A percentile compares a stretch with the other conserved stretches of the same genome.
Conservation (phyloP, 345 rosid species). For the Combretum micranthum region DNA sequence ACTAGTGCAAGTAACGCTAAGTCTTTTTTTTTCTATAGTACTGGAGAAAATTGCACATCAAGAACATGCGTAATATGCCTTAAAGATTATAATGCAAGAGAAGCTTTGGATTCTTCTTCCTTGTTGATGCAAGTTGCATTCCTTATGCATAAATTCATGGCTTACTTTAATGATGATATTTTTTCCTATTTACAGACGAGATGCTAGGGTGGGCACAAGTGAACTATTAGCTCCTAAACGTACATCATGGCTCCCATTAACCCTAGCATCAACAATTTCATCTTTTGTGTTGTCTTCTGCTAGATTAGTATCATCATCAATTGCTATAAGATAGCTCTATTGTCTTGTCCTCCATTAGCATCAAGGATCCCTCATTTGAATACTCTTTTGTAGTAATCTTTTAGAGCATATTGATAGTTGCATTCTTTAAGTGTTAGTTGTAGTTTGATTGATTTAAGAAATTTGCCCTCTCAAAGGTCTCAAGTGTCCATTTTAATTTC, state of each 20-base stretch:
- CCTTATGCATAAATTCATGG: conserved; percentile 87
- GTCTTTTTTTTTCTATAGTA: conserved; percentile 61
- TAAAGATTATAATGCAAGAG: conserved; percentile 85
- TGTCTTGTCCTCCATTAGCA: conserved; percentile 32
- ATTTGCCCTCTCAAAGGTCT: conserved; percentile 64
- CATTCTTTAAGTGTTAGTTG: conserved; percentile 50
- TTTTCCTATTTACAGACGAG: conserved; percentile 92
- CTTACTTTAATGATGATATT: conserved; percentile 91
- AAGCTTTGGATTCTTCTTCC: conserved; percentile 88
- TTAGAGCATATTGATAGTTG: conserved; percentile 41
- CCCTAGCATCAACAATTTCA: conserved; percentile 42
- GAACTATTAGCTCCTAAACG: conserved; percentile 79
- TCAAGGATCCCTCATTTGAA: conserved; percentile 44
- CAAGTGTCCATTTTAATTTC: conserved; percentile 53
- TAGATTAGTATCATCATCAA: conserved; percentile 56
- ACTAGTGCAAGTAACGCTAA: conserved; percentile 93
- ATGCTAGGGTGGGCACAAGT: conserved; percentile 75
- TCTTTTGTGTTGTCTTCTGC: conserved; percentile 52
- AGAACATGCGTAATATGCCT: conserved; percentile 85
- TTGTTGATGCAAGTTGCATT: conserved; percentile 88
- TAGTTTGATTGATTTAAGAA: conserved; percentile 64
- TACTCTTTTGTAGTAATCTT: conserved; percentile 51
- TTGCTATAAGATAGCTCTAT: conserved; percentile 54
- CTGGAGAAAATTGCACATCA: conserved; percentile 87
- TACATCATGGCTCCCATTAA: conserved; percentile 73